Evolutionary conservation across 768 basidiomycete species (phyloP), one percentile per base, ranked within the genome.

Genomic region (Pholiota molesta): DNA sequence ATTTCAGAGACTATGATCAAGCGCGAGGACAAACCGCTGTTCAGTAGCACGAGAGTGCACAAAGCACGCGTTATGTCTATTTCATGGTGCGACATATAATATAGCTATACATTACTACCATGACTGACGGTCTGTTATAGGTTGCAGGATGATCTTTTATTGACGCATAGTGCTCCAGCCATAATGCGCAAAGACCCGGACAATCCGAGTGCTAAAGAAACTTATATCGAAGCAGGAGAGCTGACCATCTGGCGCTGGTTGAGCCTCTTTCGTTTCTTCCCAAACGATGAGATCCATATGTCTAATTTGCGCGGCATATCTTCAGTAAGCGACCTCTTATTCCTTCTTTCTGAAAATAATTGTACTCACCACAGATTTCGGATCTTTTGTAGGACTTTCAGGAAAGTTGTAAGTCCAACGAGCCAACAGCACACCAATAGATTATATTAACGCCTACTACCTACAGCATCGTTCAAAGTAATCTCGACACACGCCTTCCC

Each of bases 1-100:
- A 75, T 72, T 35, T 70, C 76, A 19, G 57, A 63, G 2, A 71
- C 78, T n/a, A 62, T 62, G 10, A 74, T 87, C 54, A 75, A 77
- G 52, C 79, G 89, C 35, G 87, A 89, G 70, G 91, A 93, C 62
- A 92, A 92, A 62, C 91, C 92, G 0, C 70, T 94, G 2, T 92
- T 92, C 69, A 89, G 86, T 65, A 89, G 84, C 44, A 79, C 82
- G 28, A 75, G 79, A 31, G 78, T 94, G 13, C 91, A 92, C 66
- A 85, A 83, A 65, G 84, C 88, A 16, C 79, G 86, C 9, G 82
- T 91, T 1, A 70, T 87, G 19, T 89, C 88, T 2, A 76, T 92
- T 1, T 73, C 78, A 39, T 93, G 91, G 91, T 89, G 62, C 17
- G 74, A 59, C 10, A 60, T 45, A 7, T 29, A 3, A 17, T 14